phyloP scores from a whole-genome alignment of 2,329 filamentous ascomycete species.

The Penicillium sp. region DNA sequence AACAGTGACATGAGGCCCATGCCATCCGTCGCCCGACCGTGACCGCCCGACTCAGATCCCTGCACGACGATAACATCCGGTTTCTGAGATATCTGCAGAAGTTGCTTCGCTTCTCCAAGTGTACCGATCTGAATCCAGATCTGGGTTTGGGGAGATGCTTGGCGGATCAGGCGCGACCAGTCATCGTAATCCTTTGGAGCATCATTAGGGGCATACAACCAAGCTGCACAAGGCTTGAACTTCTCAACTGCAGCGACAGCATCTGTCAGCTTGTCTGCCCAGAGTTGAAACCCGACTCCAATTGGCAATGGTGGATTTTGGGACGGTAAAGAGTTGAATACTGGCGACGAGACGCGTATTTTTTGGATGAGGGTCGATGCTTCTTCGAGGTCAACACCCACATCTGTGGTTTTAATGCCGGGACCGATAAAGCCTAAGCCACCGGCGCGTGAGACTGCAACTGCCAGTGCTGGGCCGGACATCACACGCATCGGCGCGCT shows the following conservation, averaged over 20 bases:
- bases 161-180: slow-evolving; percentile 49
- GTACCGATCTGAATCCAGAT: slow-evolving; percentile 60
- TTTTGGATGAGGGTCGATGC: slow-evolving; percentile 26
- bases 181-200: slow-evolving; percentile 36
- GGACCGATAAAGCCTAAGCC: slow-evolving; percentile 59
- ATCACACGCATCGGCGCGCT: slow-evolving; percentile 71
- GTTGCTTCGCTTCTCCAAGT: slow-evolving; percentile 48
- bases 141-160: slow-evolving; percentile 44
- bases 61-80: slow-evolving; percentile 58
- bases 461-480: slow-evolving; percentile 56
- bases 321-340: slow-evolving; percentile 3
- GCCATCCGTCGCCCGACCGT: slow-evolving; percentile 50
- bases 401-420: slow-evolving; percentile 47
- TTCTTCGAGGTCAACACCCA: slow-evolving; percentile 34
- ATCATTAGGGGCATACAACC: slow-evolving; percentile 42
- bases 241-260: slow-evolving; percentile 32
- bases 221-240: slow-evolving; percentile 42
- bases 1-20: slow-evolving; percentile 52
- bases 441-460: slow-evolving; percentile 59
- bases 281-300: slow-evolving; percentile 45
- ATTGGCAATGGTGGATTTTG: slow-evolving; percentile 33
- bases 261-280: slow-evolving; percentile 37
- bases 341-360: background rate
- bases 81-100: slow-evolving; percentile 32
- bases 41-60: slow-evolving; percentile 57